Conservation (phyloP, 805 yeast species). For the Dipodascopsis uninucleata region DNA sequence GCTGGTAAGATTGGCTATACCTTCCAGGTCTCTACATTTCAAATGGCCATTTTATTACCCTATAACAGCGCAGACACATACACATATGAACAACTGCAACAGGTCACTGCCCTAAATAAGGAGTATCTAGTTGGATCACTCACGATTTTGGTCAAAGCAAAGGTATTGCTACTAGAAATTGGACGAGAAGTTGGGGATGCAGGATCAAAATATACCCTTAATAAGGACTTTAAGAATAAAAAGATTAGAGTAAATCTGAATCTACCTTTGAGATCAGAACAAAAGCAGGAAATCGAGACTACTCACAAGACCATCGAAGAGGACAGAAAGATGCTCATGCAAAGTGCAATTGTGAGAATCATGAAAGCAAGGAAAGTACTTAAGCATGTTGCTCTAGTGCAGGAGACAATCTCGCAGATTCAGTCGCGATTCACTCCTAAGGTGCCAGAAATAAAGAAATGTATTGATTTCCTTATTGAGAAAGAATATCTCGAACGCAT, state of each 20-base stretch:
- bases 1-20: constrained; percentile 59
- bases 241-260: constrained; percentile 77
- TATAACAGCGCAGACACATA: constrained; percentile 66
- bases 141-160: constrained; percentile 73
- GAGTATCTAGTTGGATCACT: constrained; percentile 72
- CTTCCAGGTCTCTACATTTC: constrained; percentile 79
- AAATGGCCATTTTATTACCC: constrained; percentile 81
- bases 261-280: constrained; percentile 54
- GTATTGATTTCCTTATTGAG: constrained; percentile 80
- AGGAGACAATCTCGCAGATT: constrained; percentile 84
- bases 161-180: constrained; percentile 59
- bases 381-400: constrained; percentile 74
- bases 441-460: constrained; percentile 79
- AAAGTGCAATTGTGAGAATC: constrained; percentile 91
- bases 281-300: constrained; percentile 66
- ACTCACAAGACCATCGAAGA: constrained; percentile 79
- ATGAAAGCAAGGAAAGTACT: constrained; percentile 89
- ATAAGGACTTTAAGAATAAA: constrained; percentile 78
- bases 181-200: constrained; percentile 50
- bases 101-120: constrained; percentile 62
- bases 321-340: constrained; percentile 77
- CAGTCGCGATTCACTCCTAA: constrained; percentile 79
- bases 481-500: constrained; percentile 78
- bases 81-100: constrained; percentile 57
- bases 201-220: constrained; percentile 63